Conservation (phyloP, 2,329 filamentous ascomycete genomes). For the Bipolaris gigantea region DNA sequence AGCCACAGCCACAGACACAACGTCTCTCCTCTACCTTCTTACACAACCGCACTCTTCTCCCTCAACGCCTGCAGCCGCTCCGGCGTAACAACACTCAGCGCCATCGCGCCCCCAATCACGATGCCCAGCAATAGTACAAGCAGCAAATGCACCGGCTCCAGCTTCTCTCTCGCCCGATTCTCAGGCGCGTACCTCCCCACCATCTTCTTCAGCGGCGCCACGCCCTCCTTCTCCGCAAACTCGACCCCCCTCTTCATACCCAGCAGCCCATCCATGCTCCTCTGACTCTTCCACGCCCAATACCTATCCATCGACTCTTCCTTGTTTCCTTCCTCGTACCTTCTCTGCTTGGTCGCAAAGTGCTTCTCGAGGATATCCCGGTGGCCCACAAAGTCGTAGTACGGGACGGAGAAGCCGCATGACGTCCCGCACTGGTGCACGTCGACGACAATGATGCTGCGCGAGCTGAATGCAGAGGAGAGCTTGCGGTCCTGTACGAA, state of each 20-base stretch:
- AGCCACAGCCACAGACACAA: too few species aligned
- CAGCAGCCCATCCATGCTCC: conserved; percentile 50
- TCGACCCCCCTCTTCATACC: conserved; percentile 47
- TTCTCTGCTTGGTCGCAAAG: conserved; percentile 46
- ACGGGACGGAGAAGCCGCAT: conserved; percentile 50
- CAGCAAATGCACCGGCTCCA: conserved; percentile 29
- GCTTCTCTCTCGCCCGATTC: conserved; percentile 2
- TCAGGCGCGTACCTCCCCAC: conserved; percentile 40
- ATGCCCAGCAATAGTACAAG: conserved; percentile 36
- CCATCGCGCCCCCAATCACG: conserved; percentile 33
- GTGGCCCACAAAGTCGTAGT: conserved; percentile 49
- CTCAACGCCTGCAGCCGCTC: conserved; percentile 28
- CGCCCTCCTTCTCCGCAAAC: conserved; percentile 40
- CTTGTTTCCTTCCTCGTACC: conserved; percentile 40
- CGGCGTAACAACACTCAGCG: conserved; percentile 28
- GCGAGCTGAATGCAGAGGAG: conserved; percentile 41
- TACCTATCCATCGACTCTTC: conserved; percentile 49
- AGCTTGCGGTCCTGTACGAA: conserved; percentile 44
- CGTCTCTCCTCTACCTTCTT: neutral
- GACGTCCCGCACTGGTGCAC: conserved; percentile 49
- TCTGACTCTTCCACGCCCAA: conserved; percentile 51
- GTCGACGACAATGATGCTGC: conserved; percentile 48
- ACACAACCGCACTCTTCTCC: conserved; percentile 25
- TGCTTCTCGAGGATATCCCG: conserved; percentile 47
- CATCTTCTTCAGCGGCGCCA: conserved; percentile 51